Evolutionary conservation across 306 rosid species (phyloP).

Genomic region (Senna tora): DNA sequence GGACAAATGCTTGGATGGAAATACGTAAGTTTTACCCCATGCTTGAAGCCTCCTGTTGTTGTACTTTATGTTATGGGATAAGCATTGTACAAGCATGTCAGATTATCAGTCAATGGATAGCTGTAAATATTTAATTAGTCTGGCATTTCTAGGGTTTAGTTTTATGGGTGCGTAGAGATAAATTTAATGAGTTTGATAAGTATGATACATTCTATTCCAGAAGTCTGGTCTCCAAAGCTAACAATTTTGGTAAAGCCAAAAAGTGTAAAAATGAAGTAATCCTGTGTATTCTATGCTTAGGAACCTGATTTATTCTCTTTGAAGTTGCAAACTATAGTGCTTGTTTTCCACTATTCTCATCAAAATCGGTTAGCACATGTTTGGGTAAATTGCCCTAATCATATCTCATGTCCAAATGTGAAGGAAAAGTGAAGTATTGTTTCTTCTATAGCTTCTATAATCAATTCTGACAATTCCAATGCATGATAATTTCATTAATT

Average conservation of each 20-base stretch:
- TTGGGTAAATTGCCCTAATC: too few relatives aligned
- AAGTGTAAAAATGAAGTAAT: not conserved
- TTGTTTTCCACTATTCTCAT: not conserved
- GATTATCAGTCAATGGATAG: not conserved
- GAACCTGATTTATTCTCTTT: not conserved
- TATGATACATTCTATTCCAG: not conserved
- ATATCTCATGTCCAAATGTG: not conserved
- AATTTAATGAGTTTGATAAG: not conserved
- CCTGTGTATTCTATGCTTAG: not conserved
- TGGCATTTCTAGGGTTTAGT: conserved; percentile 5
- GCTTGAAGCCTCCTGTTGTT: conserved; percentile 20
- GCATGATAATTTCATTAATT: too few relatives aligned
- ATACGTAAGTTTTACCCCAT: conserved; percentile 69
- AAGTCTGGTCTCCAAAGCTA: not conserved
- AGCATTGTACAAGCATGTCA: conserved; percentile 14
- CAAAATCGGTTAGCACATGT: not conserved
- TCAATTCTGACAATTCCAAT: not conserved
- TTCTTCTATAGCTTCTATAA: not conserved
- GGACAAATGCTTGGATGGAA: conserved; percentile 94
- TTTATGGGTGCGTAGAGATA: conserved; percentile 5
- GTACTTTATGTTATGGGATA: conserved; percentile 3
- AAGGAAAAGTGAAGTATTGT: not conserved
- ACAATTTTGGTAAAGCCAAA: not conserved
- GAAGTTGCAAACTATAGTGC: not conserved
- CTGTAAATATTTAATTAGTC: conserved; percentile 13